Evolutionary conservation across 164 flowering plant species (phyloP), one percentile per base, ranked within the genome.

Genomic region (Euptelea pleiosperma): DNA sequence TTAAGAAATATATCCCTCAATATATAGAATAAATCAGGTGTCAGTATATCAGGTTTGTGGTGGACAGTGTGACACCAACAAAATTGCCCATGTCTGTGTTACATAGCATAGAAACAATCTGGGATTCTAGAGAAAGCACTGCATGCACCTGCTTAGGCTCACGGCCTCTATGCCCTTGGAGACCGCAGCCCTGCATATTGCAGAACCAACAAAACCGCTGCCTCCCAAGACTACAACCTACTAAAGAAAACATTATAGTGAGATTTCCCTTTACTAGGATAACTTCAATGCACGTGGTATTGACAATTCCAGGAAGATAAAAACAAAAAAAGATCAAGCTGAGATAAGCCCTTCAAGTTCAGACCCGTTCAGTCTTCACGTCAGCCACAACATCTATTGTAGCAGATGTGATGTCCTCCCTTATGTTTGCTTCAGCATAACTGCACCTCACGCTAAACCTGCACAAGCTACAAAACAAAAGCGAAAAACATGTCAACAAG

Each of bases 191-290:
- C 81, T 90, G 84, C 99, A 93, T 62, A 93, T 86, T 54, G 97
- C 96, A 61, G 96, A 88, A 52, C 99, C 97, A 67, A 93, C 96
- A 75, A 93, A 93, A 55, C 99, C 97, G 64, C 59, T 88, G 72
- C 99, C 99, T 69, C 99, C 99, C 73, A 93, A 71, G 22, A 90
- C 95, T 8, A 90, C 95, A 73, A 93, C 66, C 99, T 93, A 79
- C 62, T 29, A 70, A 58, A 43, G 41, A 61, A 65, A 72, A 60
- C 18, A 36, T 2, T 22, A 35, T 19, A 56, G 48, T 46, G 35
- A 70, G 44, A 48, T 43, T 16, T 52, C 14, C 31, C 25, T 49
- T 19, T 33, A 6, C 50, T 41, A 66, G 14, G 2, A 51, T 25
- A 51, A 33, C 36, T 47, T 14, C 34, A 42, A 49, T 45, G 29